Evolutionary conservation across 73 alveolate species (phyloP), one percentile per base, ranked within the genome.

Genomic region (Uronychia setigera): DNA sequence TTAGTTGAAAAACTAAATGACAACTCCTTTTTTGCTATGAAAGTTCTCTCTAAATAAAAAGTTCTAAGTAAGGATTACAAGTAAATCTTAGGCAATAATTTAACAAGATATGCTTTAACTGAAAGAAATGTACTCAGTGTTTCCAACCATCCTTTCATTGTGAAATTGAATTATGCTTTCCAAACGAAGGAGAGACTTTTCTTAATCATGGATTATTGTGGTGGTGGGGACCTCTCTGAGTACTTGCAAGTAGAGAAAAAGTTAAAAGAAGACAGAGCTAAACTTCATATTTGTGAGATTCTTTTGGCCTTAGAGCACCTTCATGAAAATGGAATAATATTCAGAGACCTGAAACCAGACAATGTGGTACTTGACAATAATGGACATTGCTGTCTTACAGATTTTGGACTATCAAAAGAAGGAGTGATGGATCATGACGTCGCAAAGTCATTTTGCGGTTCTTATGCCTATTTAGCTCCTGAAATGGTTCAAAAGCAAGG

Each of bases 161-260:
- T 98, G 1, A 90, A 93, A 76, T 91, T 97, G 74, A 95, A 97
- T 81, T 96, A 92, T 88, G 99, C 99, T 1, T 98, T 98, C 92
- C 96, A 97, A 91, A 97, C 99, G 28, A 87, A 93, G 80, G 98
- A 97, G 81, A 97, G 97, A 87, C 94, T 98, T 31, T 96, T 93
- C 82, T 91, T 98, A 77, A 94, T 98, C 78, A 74, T 98, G 33
- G 99, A 97, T 75, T 98, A 97, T 87, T 97, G 99, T 83, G 98
- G 98, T 25, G 99, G 99, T 19, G 99, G 99, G 1, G 99, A 97
- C 80, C 91, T 98, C 35, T 95, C 97, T 13, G 91, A 94, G 59
- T 95, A 96, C 80, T 90, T 98, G 58, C 94, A 92, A 57, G 89
- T 87, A 34, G 98, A 96, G 85, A 96, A 97, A 46, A 80, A 86